Conservation (phyloP, 768 basidiomycete genomes). For the Suillus discolor region DNA sequence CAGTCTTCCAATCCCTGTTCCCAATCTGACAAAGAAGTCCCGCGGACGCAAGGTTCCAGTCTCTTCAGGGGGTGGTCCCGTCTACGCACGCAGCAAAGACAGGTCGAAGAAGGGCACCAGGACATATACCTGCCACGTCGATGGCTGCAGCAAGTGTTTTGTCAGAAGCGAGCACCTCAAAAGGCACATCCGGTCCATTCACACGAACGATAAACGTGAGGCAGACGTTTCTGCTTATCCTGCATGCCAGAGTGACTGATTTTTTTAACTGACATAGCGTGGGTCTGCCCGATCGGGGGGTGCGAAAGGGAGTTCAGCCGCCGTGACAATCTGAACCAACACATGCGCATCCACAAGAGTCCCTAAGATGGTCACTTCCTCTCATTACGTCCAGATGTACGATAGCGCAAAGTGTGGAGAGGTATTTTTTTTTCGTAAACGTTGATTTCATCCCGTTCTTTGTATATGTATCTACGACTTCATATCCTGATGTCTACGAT, state of each 20-base stretch:
- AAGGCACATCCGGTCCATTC: constrained; percentile 77
- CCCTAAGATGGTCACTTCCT: not conserved
- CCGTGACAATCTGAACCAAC: constrained; percentile 77
- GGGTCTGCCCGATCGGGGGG: constrained; percentile 52
- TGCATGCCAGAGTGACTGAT: constrained; percentile 7
- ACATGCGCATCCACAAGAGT: constrained; percentile 59
- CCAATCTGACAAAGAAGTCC: constrained; percentile 51
- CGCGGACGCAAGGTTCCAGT: constrained; percentile 53
- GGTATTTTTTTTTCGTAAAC: not conserved
- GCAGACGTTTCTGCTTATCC: constrained; percentile 13
- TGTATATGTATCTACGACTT: not conserved
- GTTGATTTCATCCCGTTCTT: not conserved
- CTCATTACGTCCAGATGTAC: not conserved
- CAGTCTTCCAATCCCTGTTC: constrained; percentile 45
- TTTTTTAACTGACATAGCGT: constrained; percentile 24
- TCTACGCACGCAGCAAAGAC: constrained; percentile 29
- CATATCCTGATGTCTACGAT: not conserved
- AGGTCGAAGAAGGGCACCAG: constrained; percentile 40
- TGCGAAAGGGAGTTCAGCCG: constrained; percentile 76
- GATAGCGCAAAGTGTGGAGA: not conserved
- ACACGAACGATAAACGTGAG: constrained; percentile 85
- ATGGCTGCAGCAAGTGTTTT: constrained; percentile 80
- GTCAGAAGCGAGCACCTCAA: constrained; percentile 80
- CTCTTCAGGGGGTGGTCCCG: constrained; percentile 24
- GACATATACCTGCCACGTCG: constrained; percentile 65